Evolutionary conservation across 2,329 filamentous ascomycete genomes (phyloP), one percentile per base, ranked within the genome.

Genomic region (Claviceps sp.): DNA sequence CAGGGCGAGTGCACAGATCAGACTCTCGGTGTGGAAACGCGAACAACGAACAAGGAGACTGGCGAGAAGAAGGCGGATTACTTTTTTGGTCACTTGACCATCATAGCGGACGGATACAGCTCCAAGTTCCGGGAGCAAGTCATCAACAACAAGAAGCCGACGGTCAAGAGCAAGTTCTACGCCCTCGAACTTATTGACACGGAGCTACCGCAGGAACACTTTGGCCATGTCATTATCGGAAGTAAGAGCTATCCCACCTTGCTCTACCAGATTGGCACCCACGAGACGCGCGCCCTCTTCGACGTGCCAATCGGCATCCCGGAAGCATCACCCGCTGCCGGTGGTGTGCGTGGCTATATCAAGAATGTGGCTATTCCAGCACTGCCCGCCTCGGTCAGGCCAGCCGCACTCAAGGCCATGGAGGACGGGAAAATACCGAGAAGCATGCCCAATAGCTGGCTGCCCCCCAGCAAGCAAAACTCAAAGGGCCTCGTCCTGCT

Each of bases 261-360:
- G 24, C 79, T 98, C 54, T 98, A 98, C 73, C 93, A 97, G 71
- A 98, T 98, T 65, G 91, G 93, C 63, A 86, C 88, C 4, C 90
- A 86, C 70, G 93, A 97, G 71, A 98, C 93, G 1, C 82, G 93
- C 57, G 86, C 85, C 13, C 78, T 98, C 22, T 81, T 97, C 61
- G 90, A 97, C 65, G 82, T 97, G 13, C 91, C 91, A 4, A 79
- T 85, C 34, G 81, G 84, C 62, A 75, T 87, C 2, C 82, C 88
- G 7, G 81, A 82, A 18, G 90, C 91, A 0, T 79, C 83, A 0
- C 72, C 83, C 2, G 77, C 82, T 38, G 81, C 79, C 48, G 93
- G 93, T 50, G 91, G 91, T 52, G 86, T 96, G 9, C 87, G 90
- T 60, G 82, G 78, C 53, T 90, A 98, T 70, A 79, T 98, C 58